Evolutionary conservation across 1,284 basidiomycete species (phyloP).

Genomic region (Ceratobasidium sp.): DNA sequence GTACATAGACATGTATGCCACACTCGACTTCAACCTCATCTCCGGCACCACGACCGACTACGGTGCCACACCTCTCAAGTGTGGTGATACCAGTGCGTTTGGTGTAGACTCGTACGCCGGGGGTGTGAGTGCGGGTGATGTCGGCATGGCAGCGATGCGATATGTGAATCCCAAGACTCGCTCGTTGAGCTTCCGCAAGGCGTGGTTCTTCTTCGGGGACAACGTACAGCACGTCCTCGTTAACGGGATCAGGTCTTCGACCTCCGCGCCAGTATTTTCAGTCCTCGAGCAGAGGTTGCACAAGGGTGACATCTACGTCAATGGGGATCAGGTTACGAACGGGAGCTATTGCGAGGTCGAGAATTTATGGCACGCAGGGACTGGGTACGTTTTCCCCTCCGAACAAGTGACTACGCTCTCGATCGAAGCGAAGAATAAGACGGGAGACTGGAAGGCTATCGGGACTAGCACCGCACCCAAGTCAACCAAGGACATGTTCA

Average conservation of each 20-base stretch:
- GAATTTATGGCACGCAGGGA: conserved; percentile 70
- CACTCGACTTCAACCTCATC: conserved; percentile 83
- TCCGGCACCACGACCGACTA: conserved; percentile 77
- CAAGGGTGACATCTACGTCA: conserved; percentile 61
- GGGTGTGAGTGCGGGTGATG: conserved; percentile 57
- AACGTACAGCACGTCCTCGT: conserved; percentile 74
- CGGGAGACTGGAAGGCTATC: conserved; percentile 73
- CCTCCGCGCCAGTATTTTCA: conserved; percentile 66
- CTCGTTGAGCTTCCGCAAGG: conserved; percentile 73
- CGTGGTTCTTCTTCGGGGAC: conserved; percentile 77
- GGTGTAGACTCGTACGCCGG: conserved; percentile 73
- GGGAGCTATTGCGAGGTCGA: conserved; percentile 57
- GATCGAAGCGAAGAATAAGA: conserved; percentile 61
- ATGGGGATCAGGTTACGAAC: conserved; percentile 57
- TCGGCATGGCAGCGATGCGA: conserved; percentile 48
- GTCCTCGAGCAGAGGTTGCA: conserved; percentile 74
- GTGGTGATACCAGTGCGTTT: conserved; percentile 58
- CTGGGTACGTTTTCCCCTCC: conserved; percentile 66
- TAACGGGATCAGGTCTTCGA: conserved; percentile 63
- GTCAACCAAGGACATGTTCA: conserved; percentile 69
- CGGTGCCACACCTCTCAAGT: conserved; percentile 65
- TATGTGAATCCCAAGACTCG: conserved; percentile 66
- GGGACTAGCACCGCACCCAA: conserved; percentile 71
- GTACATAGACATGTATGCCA: conserved; percentile 75
- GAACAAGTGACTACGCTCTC: conserved; percentile 38